Percentiles rank a stretch among this genome's conserved stretches.
Evolutionary conservation across 352 stramenopile species (phyloP).

Genomic region (Phytophthora brassicae): DNA sequence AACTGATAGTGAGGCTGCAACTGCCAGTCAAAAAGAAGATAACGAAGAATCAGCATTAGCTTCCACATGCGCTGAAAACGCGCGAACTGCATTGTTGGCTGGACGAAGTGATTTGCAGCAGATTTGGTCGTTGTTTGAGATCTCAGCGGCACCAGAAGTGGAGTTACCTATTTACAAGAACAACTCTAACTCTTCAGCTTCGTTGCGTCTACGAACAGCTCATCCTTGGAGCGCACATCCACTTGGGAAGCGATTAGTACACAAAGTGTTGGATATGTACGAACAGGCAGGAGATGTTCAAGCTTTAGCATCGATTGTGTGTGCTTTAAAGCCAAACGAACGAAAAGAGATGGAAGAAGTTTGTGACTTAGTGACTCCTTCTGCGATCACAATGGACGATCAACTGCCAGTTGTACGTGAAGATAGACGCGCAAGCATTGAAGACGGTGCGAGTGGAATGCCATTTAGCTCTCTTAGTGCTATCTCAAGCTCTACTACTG

Average conservation of each 20-base stretch:
- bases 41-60: slow-evolving; percentile 23
- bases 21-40: slow-evolving; percentile 5
- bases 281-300: slow-evolving; percentile 77
- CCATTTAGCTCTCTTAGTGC: slow-evolving; percentile 2
- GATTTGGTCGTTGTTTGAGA: slow-evolving; percentile 79
- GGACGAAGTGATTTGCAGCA: slow-evolving; percentile 73
- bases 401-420: slow-evolving; percentile 38
- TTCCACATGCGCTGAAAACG: slow-evolving; percentile 62
- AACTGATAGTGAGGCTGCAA: slow-evolving; percentile 13
- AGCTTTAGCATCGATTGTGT: slow-evolving; percentile 79
- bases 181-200: slow-evolving; percentile 15
- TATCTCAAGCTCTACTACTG: slow-evolving; percentile 11
- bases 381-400: slow-evolving; percentile 30
- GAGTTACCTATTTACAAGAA: slow-evolving; percentile 54
- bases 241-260: slow-evolving; percentile 73
- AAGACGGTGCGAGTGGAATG: slow-evolving; percentile 9
- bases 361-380: slow-evolving; percentile 18
- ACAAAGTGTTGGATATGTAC: slow-evolving; percentile 80
- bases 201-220: slow-evolving; percentile 40
- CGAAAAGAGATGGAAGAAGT: slow-evolving; percentile 18
- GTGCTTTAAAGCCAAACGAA: slow-evolving; percentile 52
- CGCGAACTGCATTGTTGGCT: slow-evolving; percentile 49
- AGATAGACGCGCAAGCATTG: slow-evolving; percentile 24
- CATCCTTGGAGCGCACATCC: slow-evolving; percentile 82
- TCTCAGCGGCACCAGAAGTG: slow-evolving; percentile 56